phyloP scores from a whole-genome alignment of 106 monocot species.

The Hemerocallis citrina region DNA sequence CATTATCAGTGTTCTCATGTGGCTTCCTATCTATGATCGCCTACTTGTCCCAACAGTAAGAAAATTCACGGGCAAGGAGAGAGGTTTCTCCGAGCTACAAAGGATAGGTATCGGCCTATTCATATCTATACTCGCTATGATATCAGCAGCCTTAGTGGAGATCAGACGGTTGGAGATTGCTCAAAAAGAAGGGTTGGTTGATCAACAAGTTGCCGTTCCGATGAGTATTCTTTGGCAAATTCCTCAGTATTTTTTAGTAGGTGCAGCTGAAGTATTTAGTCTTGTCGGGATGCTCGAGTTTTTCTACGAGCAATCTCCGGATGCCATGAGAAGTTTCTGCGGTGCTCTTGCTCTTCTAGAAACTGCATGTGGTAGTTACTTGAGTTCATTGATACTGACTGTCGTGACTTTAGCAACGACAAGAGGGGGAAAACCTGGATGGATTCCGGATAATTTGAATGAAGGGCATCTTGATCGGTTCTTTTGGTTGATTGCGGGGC shows the following conservation, averaged over 20 bases:
- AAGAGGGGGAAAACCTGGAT: slow-evolving; percentile 29
- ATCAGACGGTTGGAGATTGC: slow-evolving; percentile 18
- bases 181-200: background rate
- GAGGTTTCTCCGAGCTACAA: slow-evolving; percentile 23
- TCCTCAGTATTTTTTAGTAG: slow-evolving; percentile 44
- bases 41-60: slow-evolving; percentile 19
- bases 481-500: slow-evolving; percentile 4
- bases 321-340: slow-evolving; percentile 46
- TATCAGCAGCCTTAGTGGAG: slow-evolving; percentile 28
- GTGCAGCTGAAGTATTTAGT: slow-evolving; percentile 37
- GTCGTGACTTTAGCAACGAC: slow-evolving; percentile 26
- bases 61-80: slow-evolving; percentile 9
- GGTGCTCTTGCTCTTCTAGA: slow-evolving; percentile 20
- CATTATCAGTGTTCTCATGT: slow-evolving; percentile 18
- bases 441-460: slow-evolving; percentile 10
- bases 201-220: background rate
- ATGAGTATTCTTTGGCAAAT: slow-evolving; percentile 40
- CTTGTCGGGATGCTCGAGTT: slow-evolving; percentile 33
- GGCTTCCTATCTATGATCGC: slow-evolving; percentile 13
- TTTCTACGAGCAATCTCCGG: slow-evolving; percentile 41
- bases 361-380: slow-evolving; percentile 28
- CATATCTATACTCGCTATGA: slow-evolving; percentile 31
- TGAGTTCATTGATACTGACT: slow-evolving; percentile 38
- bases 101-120: slow-evolving; percentile 37
- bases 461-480: background rate